Evolutionary conservation across 371 early-diverging fungal species (phyloP).

Genomic region (Circinella umbellata): DNA sequence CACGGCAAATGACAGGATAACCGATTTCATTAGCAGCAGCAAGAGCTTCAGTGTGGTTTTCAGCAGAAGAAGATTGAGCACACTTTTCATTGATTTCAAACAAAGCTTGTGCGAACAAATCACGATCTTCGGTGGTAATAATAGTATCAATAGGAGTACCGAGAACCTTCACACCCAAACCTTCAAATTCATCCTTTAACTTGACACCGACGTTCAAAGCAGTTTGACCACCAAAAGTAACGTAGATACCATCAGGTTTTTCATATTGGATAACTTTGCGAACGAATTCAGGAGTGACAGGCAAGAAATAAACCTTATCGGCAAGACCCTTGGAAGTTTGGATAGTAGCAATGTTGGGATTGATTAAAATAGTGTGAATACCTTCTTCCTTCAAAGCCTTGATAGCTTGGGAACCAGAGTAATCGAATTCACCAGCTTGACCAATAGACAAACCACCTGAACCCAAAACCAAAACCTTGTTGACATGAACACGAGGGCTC

Average conservation of each 20-base stretch:
- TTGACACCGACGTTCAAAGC: conserved; percentile 93
- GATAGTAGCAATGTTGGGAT: conserved; percentile 97
- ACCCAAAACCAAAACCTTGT: conserved; percentile 92
- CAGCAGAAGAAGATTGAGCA: conserved; percentile 86
- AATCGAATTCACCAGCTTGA: conserved; percentile 98
- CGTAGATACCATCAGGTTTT: conserved; percentile 91
- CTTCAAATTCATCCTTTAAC: conserved; percentile 81
- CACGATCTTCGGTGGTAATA: conserved; percentile 91
- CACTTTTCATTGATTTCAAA: conserved; percentile 87
- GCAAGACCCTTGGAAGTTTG: conserved; percentile 95
- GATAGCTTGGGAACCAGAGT: conserved; percentile 96
- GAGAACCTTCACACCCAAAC: conserved; percentile 84
- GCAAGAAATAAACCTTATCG: conserved; percentile 92
- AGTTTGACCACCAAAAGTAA: conserved; percentile 95
- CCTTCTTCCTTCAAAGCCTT: conserved; percentile 92
- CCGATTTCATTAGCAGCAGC: conserved; percentile 83
- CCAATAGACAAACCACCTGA: conserved; percentile 94
- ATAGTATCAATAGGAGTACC: conserved; percentile 93
- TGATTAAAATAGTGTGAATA: conserved; percentile 89
- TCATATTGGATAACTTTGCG: conserved; percentile 88
- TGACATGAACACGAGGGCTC: conserved; percentile 68
- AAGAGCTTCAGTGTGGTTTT: conserved; percentile 82
- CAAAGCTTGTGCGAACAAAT: conserved; percentile 90
- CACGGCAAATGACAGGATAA: conserved; percentile 93
- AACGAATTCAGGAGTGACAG: conserved; percentile 92